phyloP scores from a whole-genome alignment of 257 asterid genomes.

The Capsicum rhomboideum region DNA sequence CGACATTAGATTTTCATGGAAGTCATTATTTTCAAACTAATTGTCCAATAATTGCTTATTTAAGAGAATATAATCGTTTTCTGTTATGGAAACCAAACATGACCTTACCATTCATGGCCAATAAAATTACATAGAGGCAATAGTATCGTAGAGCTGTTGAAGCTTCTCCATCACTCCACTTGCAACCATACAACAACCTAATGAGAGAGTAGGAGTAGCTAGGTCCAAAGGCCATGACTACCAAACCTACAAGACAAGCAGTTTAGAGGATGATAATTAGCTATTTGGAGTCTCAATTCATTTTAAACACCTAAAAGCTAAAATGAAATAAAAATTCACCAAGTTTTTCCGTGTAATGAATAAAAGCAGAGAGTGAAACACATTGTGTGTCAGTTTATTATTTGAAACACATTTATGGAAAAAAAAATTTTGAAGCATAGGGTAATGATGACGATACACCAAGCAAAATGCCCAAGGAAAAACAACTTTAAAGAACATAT shows the following conservation, averaged over 20 bases:
- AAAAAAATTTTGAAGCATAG: not conserved
- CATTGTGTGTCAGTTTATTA: not conserved
- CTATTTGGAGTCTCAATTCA: not conserved
- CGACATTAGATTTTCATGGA: not conserved
- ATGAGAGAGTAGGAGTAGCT: conserved; percentile 92
- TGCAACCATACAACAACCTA: conserved; percentile 76
- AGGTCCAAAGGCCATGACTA: conserved; percentile 86
- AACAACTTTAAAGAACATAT: not conserved
- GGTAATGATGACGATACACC: not conserved
- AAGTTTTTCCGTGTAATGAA: not conserved
- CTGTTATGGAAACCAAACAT: not conserved
- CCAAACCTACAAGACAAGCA: conserved; percentile 45
- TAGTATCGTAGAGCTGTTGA: conserved; percentile 72
- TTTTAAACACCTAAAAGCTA: not conserved
- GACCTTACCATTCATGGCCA: conserved; percentile 87
- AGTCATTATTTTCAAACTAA: not conserved
- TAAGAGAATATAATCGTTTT: not conserved
- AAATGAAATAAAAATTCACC: not conserved
- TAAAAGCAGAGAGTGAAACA: not conserved
- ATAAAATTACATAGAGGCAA: conserved; percentile 68
- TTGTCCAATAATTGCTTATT: not conserved
- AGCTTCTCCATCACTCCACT: conserved; percentile 99
- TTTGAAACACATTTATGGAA: not conserved
- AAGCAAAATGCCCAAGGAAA: not conserved
- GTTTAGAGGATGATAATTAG: not conserved